Conservation (phyloP, 768 basidiomycete species). For the Leccinellum luteum region DNA sequence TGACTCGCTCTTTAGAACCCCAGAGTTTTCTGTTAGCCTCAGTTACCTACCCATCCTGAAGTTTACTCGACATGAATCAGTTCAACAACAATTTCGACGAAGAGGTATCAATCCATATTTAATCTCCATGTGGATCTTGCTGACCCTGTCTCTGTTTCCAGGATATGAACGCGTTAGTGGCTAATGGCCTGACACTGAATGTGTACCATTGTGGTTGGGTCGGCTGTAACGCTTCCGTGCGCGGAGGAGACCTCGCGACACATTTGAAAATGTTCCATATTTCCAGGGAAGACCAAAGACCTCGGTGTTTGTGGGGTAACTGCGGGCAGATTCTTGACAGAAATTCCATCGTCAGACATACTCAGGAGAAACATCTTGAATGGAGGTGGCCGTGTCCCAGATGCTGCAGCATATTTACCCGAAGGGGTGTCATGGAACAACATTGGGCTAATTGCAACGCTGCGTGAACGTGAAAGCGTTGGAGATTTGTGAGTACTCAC, state of each 20-base stretch:
- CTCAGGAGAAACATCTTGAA: constrained; percentile 23
- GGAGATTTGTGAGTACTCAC: constrained; percentile 3
- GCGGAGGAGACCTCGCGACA: constrained; percentile 12
- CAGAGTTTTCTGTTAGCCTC: not conserved
- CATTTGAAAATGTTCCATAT: constrained; percentile 17
- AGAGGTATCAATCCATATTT: constrained; percentile 5
- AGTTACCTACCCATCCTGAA: not conserved
- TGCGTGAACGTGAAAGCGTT: not conserved
- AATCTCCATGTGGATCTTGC: not conserved
- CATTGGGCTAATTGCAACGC: constrained; percentile 12
- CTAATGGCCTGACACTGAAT: not conserved
- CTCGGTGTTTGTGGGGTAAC: constrained; percentile 13
- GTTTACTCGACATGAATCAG: constrained; percentile 1
- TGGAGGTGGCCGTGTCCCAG: constrained; percentile 22
- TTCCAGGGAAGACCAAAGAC: not conserved
- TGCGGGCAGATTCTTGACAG: constrained; percentile 14
- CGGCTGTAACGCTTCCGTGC: constrained; percentile 2
- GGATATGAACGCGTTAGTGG: constrained; percentile 11
- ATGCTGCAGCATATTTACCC: constrained; percentile 18
- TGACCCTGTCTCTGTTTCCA: not conserved
- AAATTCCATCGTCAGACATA: constrained; percentile 18
- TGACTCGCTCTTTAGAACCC: not conserved
- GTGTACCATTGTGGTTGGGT: constrained; percentile 12
- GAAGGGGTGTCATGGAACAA: constrained; percentile 12
- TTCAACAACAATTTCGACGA: constrained; percentile 13